These are phyloP conservation scores for Fusarium tricinctum DNA, from an alignment of 2,329 filamentous ascomycete genomes.

Conservation along the genomic window DNA sequence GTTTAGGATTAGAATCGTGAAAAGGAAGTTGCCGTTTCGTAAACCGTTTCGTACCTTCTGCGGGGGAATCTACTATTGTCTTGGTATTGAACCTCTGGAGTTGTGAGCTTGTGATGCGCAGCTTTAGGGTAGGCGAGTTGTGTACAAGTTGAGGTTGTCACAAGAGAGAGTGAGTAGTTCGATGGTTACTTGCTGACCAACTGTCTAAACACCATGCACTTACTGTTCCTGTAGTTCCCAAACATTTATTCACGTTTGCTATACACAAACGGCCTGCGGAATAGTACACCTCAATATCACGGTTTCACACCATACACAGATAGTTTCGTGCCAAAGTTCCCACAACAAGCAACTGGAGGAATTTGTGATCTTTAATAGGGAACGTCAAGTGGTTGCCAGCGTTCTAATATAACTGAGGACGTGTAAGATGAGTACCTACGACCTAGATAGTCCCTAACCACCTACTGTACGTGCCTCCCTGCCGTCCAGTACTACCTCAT, in stretches of 20 bases:
- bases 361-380: too few species aligned
- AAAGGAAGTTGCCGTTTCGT: slow-evolving; percentile 12
- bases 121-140: not conserved
- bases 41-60: not conserved
- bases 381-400: too few species aligned
- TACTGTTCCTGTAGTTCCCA: too few species aligned
- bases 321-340: too few species aligned
- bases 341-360: too few species aligned
- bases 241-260: too few species aligned
- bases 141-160: not conserved
- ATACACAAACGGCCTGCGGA: too few species aligned
- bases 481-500: not conserved
- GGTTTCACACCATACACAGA: too few species aligned
- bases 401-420: too few species aligned
- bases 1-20: slow-evolving; percentile 13
- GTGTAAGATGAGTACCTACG: too few species aligned
- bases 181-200: not conserved
- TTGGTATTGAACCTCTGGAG: not conserved
- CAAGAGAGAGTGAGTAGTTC: not conserved
- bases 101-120: not conserved
- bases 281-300: too few species aligned
- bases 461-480: not conserved
- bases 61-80: not conserved
- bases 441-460: too few species aligned
- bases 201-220: not conserved